Percentiles rank a stretch among this genome's conserved stretches.
Conservation (phyloP, 306 rosid species). For the Vicia villosa region DNA sequence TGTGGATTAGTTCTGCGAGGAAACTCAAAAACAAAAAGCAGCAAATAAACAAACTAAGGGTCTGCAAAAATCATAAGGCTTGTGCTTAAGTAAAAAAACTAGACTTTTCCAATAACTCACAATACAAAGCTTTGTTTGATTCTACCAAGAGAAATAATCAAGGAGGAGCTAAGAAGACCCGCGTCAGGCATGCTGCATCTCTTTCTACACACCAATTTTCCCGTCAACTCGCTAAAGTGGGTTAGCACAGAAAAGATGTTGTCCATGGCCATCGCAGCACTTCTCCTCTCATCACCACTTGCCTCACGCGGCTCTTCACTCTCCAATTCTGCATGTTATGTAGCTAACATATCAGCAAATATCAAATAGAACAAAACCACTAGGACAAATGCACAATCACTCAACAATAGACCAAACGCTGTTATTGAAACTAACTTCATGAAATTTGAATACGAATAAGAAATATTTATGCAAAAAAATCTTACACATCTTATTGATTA, state of each 20-base stretch:
- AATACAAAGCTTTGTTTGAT: conserved; percentile 99
- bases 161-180: conserved; percentile 79
- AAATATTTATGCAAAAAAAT: neutral
- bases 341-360: conserved; percentile 36
- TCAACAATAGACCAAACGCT: neutral
- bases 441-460: conserved; percentile 1
- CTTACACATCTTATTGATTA: neutral
- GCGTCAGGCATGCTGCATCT: conserved; percentile 66
- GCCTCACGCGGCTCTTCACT: conserved; percentile 79
- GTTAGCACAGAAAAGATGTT: conserved; percentile 78
- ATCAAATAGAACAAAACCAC: conserved; percentile 28
- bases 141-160: conserved; percentile 96
- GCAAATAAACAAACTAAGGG: conserved; percentile 39
- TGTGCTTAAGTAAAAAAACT: conserved; percentile 44
- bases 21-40: conserved; percentile 40
- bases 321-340: conserved; percentile 50
- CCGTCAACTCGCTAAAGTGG: conserved; percentile 66
- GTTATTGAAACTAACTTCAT: neutral
- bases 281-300: conserved; percentile 69
- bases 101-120: conserved; percentile 86
- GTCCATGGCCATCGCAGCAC: conserved; percentile 60
- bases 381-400: conserved; percentile 18
- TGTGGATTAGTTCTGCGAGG: conserved; percentile 77
- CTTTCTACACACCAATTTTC: conserved; percentile 76
- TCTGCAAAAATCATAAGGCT: conserved; percentile 34